Evolutionary conservation across 345 rosid species (phyloP).

Genomic region (Aegle marmelos): DNA sequence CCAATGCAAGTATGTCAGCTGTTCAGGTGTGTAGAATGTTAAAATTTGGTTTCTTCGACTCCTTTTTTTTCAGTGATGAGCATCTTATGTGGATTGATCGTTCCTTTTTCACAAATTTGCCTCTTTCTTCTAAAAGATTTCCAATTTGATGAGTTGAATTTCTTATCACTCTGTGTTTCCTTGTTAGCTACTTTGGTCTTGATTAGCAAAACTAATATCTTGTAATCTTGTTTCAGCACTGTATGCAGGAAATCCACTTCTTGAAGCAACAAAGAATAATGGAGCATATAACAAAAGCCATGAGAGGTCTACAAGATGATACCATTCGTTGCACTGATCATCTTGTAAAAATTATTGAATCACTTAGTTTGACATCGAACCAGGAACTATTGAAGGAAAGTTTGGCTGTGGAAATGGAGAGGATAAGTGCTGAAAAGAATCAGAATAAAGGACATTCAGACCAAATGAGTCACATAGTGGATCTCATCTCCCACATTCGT

Average conservation of each 20-base stretch:
- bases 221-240: constrained; percentile 41
- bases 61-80: neutral
- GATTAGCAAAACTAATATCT: constrained; percentile 25
- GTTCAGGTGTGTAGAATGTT: constrained; percentile 53
- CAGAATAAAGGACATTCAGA: constrained; percentile 36
- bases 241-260: constrained; percentile 60
- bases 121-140: neutral
- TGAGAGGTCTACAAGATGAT: constrained; percentile 49
- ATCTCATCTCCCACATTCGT: constrained; percentile 58
- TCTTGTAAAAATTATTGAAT: constrained; percentile 48
- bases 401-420: constrained; percentile 80
- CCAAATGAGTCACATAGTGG: constrained; percentile 47
- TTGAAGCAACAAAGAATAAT: constrained; percentile 46
- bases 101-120: neutral
- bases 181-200: neutral
- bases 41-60: neutral
- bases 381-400: constrained; percentile 76
- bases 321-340: constrained; percentile 41
- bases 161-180: neutral
- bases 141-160: constrained; percentile 12
- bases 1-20: constrained; percentile 39
- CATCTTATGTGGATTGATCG: constrained; percentile 3
- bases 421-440: constrained; percentile 36
- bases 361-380: constrained; percentile 54
- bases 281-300: constrained; percentile 46